Evolutionary conservation across 768 basidiomycete species (phyloP).

Genomic region (Boletus bicolor): DNA sequence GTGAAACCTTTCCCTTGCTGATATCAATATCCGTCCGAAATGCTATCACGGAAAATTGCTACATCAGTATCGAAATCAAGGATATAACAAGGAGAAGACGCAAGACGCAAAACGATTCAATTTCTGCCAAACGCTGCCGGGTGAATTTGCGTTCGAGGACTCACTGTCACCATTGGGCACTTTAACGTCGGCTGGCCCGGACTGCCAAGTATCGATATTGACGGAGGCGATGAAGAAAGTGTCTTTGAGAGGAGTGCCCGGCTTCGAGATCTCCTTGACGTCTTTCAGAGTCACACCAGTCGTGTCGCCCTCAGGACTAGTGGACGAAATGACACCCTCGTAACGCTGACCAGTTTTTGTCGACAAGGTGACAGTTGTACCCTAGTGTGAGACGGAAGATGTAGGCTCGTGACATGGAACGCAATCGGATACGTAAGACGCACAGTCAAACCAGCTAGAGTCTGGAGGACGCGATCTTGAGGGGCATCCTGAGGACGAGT

Average conservation of each 20-base stretch:
- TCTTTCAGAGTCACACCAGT: slow-evolving; percentile 73
- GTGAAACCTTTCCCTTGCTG: slow-evolving; percentile 48
- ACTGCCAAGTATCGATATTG: slow-evolving; percentile 71
- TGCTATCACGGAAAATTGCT: slow-evolving; percentile 38
- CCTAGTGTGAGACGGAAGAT: slow-evolving; percentile 40
- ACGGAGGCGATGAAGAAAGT: slow-evolving; percentile 63
- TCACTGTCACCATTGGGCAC: slow-evolving; percentile 69
- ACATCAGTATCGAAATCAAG: slow-evolving; percentile 13
- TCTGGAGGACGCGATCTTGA: slow-evolving; percentile 60
- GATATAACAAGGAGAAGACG: not conserved
- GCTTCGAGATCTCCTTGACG: slow-evolving; percentile 66
- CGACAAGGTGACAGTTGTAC: slow-evolving; percentile 72
- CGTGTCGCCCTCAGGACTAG: slow-evolving; percentile 61
- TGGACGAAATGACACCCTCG: slow-evolving; percentile 68
- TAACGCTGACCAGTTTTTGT: slow-evolving; percentile 71
- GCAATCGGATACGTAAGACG: slow-evolving; percentile 31
- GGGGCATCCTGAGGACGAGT: slow-evolving; percentile 42
- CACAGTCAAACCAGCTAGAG: slow-evolving; percentile 69
- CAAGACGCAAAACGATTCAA: not conserved
- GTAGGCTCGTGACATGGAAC: slow-evolving; percentile 11
- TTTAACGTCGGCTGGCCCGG: slow-evolving; percentile 70
- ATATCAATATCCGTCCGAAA: slow-evolving; percentile 86
- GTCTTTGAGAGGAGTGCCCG: slow-evolving; percentile 69
- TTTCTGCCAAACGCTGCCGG: not conserved
- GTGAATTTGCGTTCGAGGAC: slow-evolving; percentile 25